Evolutionary conservation across 495 filamentous ascomycete genomes (phyloP).

Genomic region (Chlorociboria aeruginascens): DNA sequence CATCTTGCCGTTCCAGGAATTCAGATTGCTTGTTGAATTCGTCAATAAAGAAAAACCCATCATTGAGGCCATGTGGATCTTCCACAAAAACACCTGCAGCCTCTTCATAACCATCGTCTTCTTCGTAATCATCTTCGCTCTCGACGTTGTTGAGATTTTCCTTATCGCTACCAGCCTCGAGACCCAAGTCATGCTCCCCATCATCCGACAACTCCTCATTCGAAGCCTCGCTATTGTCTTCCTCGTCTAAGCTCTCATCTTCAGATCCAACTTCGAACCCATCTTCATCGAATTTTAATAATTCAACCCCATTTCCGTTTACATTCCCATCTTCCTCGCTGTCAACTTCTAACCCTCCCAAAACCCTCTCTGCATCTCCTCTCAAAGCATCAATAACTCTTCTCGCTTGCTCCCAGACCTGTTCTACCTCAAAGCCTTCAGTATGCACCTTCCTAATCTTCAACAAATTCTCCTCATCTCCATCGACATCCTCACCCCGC

Average conservation of each 20-base stretch:
- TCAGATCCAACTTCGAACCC: conserved; percentile 34
- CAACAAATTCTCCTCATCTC: conserved; percentile 33
- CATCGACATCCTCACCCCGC: conserved; percentile 21
- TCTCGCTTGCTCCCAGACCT: conserved; percentile 90
- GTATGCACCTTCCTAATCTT: conserved; percentile 69
- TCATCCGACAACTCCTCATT: conserved; percentile 29
- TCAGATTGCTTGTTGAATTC: conserved; percentile 93
- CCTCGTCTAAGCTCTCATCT: conserved; percentile 19
- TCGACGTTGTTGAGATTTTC: conserved; percentile 21
- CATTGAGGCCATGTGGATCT: conserved; percentile 57
- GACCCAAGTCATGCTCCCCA: conserved; percentile 31
- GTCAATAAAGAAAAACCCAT: conserved; percentile 97
- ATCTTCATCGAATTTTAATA: conserved; percentile 32
- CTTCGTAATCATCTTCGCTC: conserved; percentile 26
- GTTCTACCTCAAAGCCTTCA: conserved; percentile 76
- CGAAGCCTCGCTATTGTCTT: conserved; percentile 21
- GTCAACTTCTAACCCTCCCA: conserved; percentile 25
- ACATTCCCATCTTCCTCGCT: conserved; percentile 5
- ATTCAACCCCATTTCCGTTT: conserved; percentile 18
- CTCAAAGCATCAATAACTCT: conserved; percentile 55
- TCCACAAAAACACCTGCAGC: conserved; percentile 25
- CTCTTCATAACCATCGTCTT: conserved; percentile 25
- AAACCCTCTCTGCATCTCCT: conserved; percentile 36
- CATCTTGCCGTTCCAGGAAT: conserved; percentile 73
- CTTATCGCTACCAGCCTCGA: conserved; percentile 27